Base-by-base conservation (phyloP, 352 stramenopile genomes). In the Pythium grandisporangium region DNA sequence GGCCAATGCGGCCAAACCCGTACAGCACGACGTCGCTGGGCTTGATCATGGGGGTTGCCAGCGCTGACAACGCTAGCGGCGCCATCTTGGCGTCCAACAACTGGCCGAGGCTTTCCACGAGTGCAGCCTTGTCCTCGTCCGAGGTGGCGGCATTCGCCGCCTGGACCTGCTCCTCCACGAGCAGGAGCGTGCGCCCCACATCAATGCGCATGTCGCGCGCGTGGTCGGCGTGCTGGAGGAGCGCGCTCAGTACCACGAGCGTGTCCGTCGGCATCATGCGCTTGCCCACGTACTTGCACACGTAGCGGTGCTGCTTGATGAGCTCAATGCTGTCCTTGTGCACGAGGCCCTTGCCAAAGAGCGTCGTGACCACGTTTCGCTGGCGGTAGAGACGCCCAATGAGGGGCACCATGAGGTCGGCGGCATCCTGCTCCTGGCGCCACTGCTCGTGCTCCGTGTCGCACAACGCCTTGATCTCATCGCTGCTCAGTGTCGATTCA, bases 1-100 rank as follows among this genome's bases (percentile, higher is more conserved):
- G 74, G 23, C 83, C 83, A 27, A 95, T 95, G 26, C 83, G 80
- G n/a, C 81, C 83, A 37, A 93, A 93, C 14, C 83, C 83, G 41
- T 95, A 92, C 21, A 95, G 62, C 32, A 92, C 60, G 23, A 95
- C 79, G 52, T 91, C 74, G 39, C 69, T 77, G 22, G 82, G 70
- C 57, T 84, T 84, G 38, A 61, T 64, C 50, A 80, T 65, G 29
- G 29, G 29, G 32, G 37, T 37, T 6, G 35, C 16, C 8, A 59
- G 26, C 5, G 56, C 35, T 6, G 29, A 6, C 1, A 55, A 19
- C 1, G 54, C 52, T 5, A 87, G 55, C 25, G 63, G 58, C 26
- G 55, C 64, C 66, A 85, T 77, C 61, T 79, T 70, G 42, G 36
- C 45, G 51, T 84, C 79, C 6, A 87, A 40, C 17, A 79, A 45